phyloP scores from a whole-genome alignment of 352 stramenopile genomes.

The Pythium dissotocum region DNA sequence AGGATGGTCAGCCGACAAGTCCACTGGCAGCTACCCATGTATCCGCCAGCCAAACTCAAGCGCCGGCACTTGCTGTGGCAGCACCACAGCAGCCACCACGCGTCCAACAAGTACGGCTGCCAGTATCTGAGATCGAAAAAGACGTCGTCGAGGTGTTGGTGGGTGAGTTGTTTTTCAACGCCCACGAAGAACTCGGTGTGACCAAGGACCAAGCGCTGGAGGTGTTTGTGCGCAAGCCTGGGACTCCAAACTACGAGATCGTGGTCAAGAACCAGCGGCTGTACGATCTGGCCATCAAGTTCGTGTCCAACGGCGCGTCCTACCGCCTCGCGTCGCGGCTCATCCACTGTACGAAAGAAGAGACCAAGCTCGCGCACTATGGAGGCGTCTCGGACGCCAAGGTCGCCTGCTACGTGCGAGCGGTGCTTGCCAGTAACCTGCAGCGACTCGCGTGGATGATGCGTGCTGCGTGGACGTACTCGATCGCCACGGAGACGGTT shows the following conservation, averaged over 20 bases:
- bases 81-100: slow-evolving; percentile 19
- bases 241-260: slow-evolving; percentile 50
- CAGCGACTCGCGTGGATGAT: slow-evolving; percentile 69
- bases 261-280: slow-evolving; percentile 64
- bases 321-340: slow-evolving; percentile 56
- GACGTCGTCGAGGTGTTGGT: slow-evolving; percentile 54
- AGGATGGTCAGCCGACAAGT: no score
- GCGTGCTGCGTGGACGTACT: slow-evolving; percentile 56
- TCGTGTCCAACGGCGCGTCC: slow-evolving; percentile 55
- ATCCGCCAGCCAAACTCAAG: background rate
- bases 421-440: slow-evolving; percentile 58
- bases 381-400: slow-evolving; percentile 47
- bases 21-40: slow-evolving; percentile 26
- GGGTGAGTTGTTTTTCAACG: slow-evolving; percentile 52
- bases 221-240: slow-evolving; percentile 47
- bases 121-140: slow-evolving; percentile 59
- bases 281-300: slow-evolving; percentile 66
- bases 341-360: slow-evolving; percentile 57
- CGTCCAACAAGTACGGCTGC: slow-evolving; percentile 43
- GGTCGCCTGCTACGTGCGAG: slow-evolving; percentile 52
- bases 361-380: slow-evolving; percentile 57
- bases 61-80: background rate
- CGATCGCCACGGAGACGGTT: slow-evolving; percentile 48
- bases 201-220: slow-evolving; percentile 44
- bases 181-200: slow-evolving; percentile 41